A percentile compares a stretch with the other conserved stretches of the same genome.
These are phyloP conservation scores for Suillus discolor DNA, from an alignment of 768 basidiomycete genomes.

Conservation along the genomic window DNA sequence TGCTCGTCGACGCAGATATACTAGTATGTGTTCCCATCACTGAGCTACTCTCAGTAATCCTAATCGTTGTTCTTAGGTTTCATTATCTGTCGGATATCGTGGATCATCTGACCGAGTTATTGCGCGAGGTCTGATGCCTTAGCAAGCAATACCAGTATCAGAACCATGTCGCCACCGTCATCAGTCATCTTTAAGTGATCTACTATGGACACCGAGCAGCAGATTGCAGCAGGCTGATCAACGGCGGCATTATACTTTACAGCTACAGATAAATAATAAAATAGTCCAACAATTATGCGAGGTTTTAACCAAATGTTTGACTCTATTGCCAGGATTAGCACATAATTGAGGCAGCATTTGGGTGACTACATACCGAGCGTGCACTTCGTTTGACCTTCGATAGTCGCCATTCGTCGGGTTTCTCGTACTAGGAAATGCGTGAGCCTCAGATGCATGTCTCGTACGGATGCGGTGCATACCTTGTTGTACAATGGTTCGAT, in stretches of 20 bases:
- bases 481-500: conserved; percentile 96
- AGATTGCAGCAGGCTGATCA: not conserved
- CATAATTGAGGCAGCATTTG: not conserved
- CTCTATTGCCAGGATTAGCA: conserved; percentile 46
- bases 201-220: not conserved
- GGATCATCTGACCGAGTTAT: not conserved
- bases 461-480: conserved; percentile 28
- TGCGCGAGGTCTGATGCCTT: not conserved
- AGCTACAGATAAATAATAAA: conserved; percentile 7
- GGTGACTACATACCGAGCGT: conserved; percentile 59
- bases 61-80: not conserved
- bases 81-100: not conserved
- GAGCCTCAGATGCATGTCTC: conserved; percentile 4
- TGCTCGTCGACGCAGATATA: not conserved
- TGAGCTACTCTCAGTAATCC: not conserved
- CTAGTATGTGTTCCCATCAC: not conserved
- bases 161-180: no score
- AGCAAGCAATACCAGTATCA: not conserved
- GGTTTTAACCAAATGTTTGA: conserved; percentile 82
- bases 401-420: conserved; percentile 92
- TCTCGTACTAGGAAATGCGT: conserved; percentile 60
- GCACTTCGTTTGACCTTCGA: conserved; percentile 92
- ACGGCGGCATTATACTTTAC: conserved; percentile 7
- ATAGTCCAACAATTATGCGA: not conserved
- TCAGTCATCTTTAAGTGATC: not conserved